Base-by-base conservation (phyloP, 768 basidiomycete genomes). In the Naganishia kalamii region DNA sequence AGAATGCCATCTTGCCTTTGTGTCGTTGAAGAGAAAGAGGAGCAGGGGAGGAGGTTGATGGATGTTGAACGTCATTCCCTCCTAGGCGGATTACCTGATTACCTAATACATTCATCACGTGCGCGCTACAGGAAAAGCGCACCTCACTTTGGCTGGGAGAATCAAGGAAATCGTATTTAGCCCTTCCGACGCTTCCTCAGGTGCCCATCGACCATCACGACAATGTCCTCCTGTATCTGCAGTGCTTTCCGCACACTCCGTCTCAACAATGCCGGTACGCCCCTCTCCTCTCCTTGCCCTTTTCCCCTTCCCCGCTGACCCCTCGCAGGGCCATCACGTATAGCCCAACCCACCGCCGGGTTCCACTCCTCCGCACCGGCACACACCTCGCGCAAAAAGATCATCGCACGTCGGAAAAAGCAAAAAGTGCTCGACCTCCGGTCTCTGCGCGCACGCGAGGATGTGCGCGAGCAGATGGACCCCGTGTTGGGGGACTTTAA, bases 401-500 rank as follows among this genome's bases (percentile, higher is more conserved):
- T 70, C 51, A 67, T 70, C 47, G 72, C 79, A 0, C 78, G 77
- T 19, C 59, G 74, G n/a, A 69, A 70, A 21, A 77, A 76, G 68
- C 71, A 75, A 62, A 68, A 72, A 10, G 76, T 77, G 66, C 65
- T 76, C 51, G 80, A 78, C 66, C 80, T 82, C 67, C 82, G 82
- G 66, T 81, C 80, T 35, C 81, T 82, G 69, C 80, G 79, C 61
- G 71, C 66, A 67, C 75, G 77, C 63, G 72, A 71, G 52, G 81
- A 78, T 23, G 78, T 77, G 44, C 80, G 71, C 32, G 81, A 74
- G 61, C 80, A 79, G 49, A 83, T 87, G 17, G 86, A 88, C 70
- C 85, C 88, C 64, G 83, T 93, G 17, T 84, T 92, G 6, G 92
- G 92, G 13, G 85, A 85, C 79, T 89, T 71, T 80, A 90, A 60